phyloP scores from a whole-genome alignment of 768 basidiomycete genomes.

The Pleurotus djamor region DNA sequence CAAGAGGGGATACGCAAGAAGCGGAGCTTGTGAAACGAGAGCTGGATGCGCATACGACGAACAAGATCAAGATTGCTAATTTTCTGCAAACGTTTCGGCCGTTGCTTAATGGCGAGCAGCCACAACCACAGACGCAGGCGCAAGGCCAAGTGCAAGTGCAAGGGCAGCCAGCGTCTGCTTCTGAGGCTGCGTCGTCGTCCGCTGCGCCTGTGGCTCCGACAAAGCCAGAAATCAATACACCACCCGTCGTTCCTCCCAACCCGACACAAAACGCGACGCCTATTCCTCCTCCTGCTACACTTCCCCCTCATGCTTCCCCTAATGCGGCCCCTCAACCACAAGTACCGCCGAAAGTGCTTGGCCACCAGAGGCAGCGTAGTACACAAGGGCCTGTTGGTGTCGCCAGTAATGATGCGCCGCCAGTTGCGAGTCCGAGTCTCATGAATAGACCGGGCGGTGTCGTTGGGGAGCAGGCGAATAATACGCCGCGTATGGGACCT shows the following conservation, averaged over 20 bases:
- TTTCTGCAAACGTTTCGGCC: not conserved
- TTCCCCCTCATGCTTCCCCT: not conserved
- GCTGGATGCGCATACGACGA: constrained; percentile 5
- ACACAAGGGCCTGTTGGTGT: constrained; percentile 7
- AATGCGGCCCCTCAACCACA: not conserved
- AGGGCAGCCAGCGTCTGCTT: too few species aligned
- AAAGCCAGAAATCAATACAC: too few species aligned
- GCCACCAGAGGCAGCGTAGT: constrained; percentile 10
- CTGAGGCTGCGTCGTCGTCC: too few species aligned
- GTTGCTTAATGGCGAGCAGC: not conserved
- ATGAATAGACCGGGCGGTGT: too few species aligned
- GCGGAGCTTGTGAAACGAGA: constrained; percentile 13
- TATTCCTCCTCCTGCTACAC: not conserved
- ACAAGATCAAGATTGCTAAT: constrained; percentile 2
- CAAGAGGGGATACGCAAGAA: constrained; percentile 15
- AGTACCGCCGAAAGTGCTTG: constrained; percentile 4
- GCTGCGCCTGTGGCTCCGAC: too few species aligned
- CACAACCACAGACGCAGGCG: too few species aligned
- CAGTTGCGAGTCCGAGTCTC: not conserved
- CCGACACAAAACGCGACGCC: too few species aligned
- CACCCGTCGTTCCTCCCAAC: too few species aligned
- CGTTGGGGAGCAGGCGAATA: too few species aligned
- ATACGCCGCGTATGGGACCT: constrained; percentile 9
- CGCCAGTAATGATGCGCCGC: constrained; percentile 9
- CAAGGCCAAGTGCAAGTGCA: too few species aligned